Conservation (phyloP, 257 asterid species). For the Misopates orontium region DNA sequence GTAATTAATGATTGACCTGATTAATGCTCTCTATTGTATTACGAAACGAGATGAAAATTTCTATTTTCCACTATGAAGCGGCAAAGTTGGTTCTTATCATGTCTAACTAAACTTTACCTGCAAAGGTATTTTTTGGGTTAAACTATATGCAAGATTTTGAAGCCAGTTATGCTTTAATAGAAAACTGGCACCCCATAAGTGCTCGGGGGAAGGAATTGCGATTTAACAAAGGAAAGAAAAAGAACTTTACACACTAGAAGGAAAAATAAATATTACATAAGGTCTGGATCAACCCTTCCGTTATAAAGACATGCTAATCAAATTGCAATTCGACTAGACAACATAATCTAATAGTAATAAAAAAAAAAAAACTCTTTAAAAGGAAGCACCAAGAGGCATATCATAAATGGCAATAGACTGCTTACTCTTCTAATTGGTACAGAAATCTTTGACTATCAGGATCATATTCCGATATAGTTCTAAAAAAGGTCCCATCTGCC, state of each 20-base stretch:
- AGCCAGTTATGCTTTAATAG: slow-evolving; percentile 1
- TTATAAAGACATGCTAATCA: slow-evolving; percentile 4
- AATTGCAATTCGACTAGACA: slow-evolving; percentile 19
- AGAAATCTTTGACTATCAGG: slow-evolving; percentile 76
- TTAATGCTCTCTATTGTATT: too few relatives aligned
- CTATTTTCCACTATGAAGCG: too few relatives aligned
- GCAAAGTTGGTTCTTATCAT: not conserved
- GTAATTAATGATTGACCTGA: slow-evolving; percentile 10
- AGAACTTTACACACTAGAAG: not conserved
- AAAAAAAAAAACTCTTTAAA: slow-evolving; percentile 21
- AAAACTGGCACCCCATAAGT: slow-evolving; percentile 12
- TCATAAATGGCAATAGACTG: slow-evolving; percentile 19
- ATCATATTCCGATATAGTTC: slow-evolving; percentile 77
- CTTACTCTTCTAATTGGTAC: slow-evolving; percentile 73
- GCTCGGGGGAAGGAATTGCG: slow-evolving; percentile 8
- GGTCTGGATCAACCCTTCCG: slow-evolving; percentile 2
- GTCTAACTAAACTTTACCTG: slow-evolving; percentile 3
- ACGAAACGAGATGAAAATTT: too few relatives aligned
- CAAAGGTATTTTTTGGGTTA: slow-evolving; percentile 11
- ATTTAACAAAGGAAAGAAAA: slow-evolving; percentile 12
- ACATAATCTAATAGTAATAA: slow-evolving; percentile 24
- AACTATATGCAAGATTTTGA: slow-evolving; percentile 10
- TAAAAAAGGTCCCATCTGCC: slow-evolving; percentile 88
- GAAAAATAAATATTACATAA: not conserved
- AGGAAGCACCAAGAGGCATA: slow-evolving; percentile 26